These are phyloP conservation scores for Hawksworthiomyces lignivorus DNA, from an alignment of 2,329 filamentous ascomycete genomes.

Conservation along the genomic window DNA sequence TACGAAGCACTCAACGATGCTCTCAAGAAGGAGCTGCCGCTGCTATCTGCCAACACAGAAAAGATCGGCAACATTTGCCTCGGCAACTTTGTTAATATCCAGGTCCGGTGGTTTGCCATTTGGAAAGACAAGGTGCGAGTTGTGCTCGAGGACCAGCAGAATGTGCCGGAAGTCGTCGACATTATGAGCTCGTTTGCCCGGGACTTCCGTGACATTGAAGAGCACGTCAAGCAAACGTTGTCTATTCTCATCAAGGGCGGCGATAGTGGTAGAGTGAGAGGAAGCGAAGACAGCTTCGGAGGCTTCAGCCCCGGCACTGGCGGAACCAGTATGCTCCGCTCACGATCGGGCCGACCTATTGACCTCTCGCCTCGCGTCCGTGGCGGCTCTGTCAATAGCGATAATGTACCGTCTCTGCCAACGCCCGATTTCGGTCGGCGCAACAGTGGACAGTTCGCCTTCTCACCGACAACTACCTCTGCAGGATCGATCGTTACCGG, in stretches of 20 bases:
- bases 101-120: conserved; percentile 72
- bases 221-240: conserved; percentile 56
- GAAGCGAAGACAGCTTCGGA: conserved; percentile 28
- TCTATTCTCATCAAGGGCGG: conserved; percentile 71
- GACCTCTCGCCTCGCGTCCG: conserved; percentile 46
- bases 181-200: conserved; percentile 71
- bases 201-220: conserved; percentile 71
- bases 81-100: conserved; percentile 75
- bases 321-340: conserved; percentile 30
- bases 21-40: conserved; percentile 83
- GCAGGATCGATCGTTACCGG: too few species aligned
- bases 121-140: conserved; percentile 77
- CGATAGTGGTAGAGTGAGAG: conserved; percentile 30
- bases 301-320: conserved; percentile 2
- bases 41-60: conserved; percentile 72
- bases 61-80: conserved; percentile 78
- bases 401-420: conserved; percentile 54
- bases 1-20: conserved; percentile 90
- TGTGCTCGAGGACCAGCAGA: conserved; percentile 58
- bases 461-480: conserved; percentile 39
- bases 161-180: conserved; percentile 58
- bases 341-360: conserved; percentile 35
- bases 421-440: conserved; percentile 59
- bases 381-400: conserved; percentile 54
- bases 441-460: conserved; percentile 58